Evolutionary conservation across 2,329 filamentous ascomycete genomes (phyloP), one percentile per base, ranked within the genome.

Genomic region (Zymoseptoria brevis): DNA sequence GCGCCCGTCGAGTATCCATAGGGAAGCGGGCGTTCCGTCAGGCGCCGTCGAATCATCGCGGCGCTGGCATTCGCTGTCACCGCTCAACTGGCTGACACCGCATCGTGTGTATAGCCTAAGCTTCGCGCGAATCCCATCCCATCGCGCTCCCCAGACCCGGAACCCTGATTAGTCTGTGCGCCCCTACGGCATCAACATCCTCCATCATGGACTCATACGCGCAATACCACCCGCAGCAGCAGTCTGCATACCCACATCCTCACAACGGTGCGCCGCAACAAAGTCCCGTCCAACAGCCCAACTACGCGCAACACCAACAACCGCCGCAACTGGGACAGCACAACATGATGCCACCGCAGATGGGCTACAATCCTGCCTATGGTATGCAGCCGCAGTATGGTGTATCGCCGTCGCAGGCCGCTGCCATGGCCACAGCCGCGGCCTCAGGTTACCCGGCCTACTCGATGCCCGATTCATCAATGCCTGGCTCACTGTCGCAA

Each of bases 361-460:
- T 87, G 81, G 90, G 86, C 77, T 96, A 96, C 75, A 83, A 88
- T 73, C 81, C 85, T 64, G 93, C 87, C 8, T 81, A 85, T 68
- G 81, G 81, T 69, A 90, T 96, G 84, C 87, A 89, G 57, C 78
- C 80, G 60, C 77, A 77, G 21, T 96, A 96, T 77, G 87, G 83
- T 59, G 90, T 93, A 75, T 87, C 87, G 35, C 84, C 87, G 19
- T 90, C 91, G 53, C 90, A 96, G 74, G 91, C 91, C 13, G 92
- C 93, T 54, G 92, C 92, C 60, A 94, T 96, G 89, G 92, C 88
- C 21, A 96, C 92, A 1, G 93, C 93, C 19, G 92, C 93, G 1
- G 93, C 93, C 9, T 92, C 91, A 5, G 92, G 93, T 49, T 87
- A 90, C 61, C 84, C 77, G 63, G 88, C 88, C 67, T 87, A 88